A percentile compares a stretch with the other conserved stretches of the same genome.
Evolutionary conservation across 257 asterid species (phyloP).

Genomic region (Coffea canephora): DNA sequence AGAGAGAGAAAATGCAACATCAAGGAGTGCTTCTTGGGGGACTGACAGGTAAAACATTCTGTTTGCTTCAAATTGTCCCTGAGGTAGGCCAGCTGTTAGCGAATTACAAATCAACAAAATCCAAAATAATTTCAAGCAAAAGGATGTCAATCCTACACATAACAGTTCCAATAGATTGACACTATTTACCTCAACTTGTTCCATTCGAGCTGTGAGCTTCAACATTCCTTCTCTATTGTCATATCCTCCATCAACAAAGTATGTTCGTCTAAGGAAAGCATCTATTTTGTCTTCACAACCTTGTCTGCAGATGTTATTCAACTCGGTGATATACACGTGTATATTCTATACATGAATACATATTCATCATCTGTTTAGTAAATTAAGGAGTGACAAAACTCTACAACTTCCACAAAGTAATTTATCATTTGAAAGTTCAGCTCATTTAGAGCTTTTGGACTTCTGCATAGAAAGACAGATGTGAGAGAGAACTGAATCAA

Average conservation of each 20-base stretch:
- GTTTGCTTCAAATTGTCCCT: slow-evolving; percentile 41
- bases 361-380: too few relatives aligned
- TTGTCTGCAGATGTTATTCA: slow-evolving; percentile 28
- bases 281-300: slow-evolving; percentile 42
- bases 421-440: not conserved
- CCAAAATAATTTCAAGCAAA: slow-evolving; percentile 1
- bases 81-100: slow-evolving; percentile 24
- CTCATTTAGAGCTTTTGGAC: not conserved
- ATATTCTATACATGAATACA: too few relatives aligned
- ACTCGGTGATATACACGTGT: too few relatives aligned
- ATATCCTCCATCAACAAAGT: slow-evolving; percentile 43
- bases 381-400: not conserved
- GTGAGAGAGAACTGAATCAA: not conserved
- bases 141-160: not conserved
- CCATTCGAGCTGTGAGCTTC: slow-evolving; percentile 43
- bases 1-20: slow-evolving; percentile 42
- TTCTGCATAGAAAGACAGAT: not conserved
- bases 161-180: not conserved
- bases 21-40: slow-evolving; percentile 47
- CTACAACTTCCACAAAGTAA: not conserved
- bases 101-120: slow-evolving; percentile 20
- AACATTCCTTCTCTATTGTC: slow-evolving; percentile 50
- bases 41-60: slow-evolving; percentile 56
- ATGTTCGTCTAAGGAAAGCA: slow-evolving; percentile 40
- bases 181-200: slow-evolving; percentile 41